Evolutionary conservation across 768 basidiomycete genomes (phyloP), one percentile per base, ranked within the genome.

Genomic region (Melanogaster broomeanus): DNA sequence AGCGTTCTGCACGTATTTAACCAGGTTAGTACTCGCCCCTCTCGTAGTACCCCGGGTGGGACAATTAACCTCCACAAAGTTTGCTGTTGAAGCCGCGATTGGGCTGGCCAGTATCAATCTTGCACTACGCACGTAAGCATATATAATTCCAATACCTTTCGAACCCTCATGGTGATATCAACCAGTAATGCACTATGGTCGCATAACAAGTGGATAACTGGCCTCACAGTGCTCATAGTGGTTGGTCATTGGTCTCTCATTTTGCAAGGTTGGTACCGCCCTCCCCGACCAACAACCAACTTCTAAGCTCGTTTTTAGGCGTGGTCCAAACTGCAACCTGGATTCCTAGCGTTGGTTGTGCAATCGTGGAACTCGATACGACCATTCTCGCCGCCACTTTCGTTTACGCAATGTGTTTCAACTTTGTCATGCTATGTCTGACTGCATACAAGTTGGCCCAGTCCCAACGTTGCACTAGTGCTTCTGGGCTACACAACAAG

Each of bases 391-490:
- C 84, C 5, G 82, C 83, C 3, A 84, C 84, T 4, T 89, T 88
- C 66, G 84, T 88, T 28, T 89, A 89, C 58, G 82, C 86, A 27
- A 90, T 89, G 88, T 73, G 74, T 61, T 87, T 89, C 61, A 88
- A 89, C 62, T 69, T 86, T 19, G 51, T 77, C 25, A 84, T 88
- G 34, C 74, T 88, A 40, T 52, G 72, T 22, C 67, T 89, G 56
- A 87, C 80, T 33, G 79, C 76, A 12, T 82, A 78, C 67, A 88
- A 85, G 61, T 76, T 89, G 21, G 67, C 66, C 15, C 67, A 65
- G 68, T 52, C 52, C 10, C 54, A 47, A 31, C 57, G 52, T 12
- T 13, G 53, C 24, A 49, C 57, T 38, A 57, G 62, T 6, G 27
- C 35, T 25, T 42, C 39, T 65, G 54, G 70, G 65, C 59, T 38